These are phyloP conservation scores for Fusarium proliferatum DNA, from an alignment of 2,329 filamentous ascomycete species.

Conservation along the genomic window DNA sequence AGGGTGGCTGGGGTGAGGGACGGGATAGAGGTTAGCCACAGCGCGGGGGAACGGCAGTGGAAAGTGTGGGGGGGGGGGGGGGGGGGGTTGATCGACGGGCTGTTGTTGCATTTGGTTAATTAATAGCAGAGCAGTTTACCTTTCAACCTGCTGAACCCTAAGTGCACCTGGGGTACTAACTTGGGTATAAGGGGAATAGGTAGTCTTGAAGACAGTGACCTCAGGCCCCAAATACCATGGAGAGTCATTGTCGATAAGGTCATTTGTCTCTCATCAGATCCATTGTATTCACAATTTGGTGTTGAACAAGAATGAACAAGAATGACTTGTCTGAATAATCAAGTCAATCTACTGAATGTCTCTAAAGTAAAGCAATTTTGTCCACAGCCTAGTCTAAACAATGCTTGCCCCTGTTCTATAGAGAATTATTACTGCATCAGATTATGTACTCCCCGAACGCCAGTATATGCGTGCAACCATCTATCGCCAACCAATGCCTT, in stretches of 20 bases:
- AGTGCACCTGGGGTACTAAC: not conserved
- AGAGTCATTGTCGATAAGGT: not conserved
- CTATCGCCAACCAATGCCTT: not conserved
- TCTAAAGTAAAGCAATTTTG: not conserved
- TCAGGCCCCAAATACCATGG: not conserved
- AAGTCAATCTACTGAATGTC: not conserved
- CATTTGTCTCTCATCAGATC: not conserved
- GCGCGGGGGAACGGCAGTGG: constrained; percentile 23
- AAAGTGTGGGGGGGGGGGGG: constrained; percentile 12
- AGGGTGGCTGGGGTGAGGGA: not conserved
- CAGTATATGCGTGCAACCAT: constrained; percentile 19
- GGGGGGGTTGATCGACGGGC: constrained; percentile 13
- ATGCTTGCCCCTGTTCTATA: not conserved
- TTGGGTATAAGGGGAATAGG: too few species aligned
- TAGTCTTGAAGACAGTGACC: not conserved
- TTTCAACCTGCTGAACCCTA: not conserved
- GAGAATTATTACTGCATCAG: constrained; percentile 2
- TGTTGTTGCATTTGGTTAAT: constrained; percentile 6
- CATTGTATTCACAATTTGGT: not conserved
- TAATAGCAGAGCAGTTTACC: constrained; percentile 9
- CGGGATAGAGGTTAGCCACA: constrained; percentile 10
- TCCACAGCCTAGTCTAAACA: not conserved
- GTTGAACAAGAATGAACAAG: not conserved
- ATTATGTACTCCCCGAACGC: constrained; percentile 19
- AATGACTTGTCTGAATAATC: not conserved